phyloP scores from a whole-genome alignment of 2,329 filamentous ascomycete genomes.

The Fusarium torreyae region DNA sequence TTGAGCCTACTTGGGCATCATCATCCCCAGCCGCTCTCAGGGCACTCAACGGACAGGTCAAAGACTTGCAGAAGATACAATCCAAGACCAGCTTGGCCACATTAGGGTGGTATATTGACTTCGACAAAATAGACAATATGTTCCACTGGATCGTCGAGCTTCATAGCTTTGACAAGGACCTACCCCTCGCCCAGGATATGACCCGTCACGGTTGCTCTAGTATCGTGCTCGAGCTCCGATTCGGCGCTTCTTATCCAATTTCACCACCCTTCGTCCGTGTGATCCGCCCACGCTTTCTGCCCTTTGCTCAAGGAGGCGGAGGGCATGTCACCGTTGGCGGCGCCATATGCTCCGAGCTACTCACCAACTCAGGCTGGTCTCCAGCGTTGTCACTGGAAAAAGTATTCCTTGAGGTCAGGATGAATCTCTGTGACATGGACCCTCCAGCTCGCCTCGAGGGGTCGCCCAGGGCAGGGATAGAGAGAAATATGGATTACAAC shows the following conservation, averaged over 20 bases:
- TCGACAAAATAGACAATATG: conserved; percentile 76
- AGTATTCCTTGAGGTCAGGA: conserved; percentile 83
- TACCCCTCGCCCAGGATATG: conserved; percentile 85
- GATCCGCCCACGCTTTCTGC: conserved; percentile 83
- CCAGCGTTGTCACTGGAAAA: conserved; percentile 81
- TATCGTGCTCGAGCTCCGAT: conserved; percentile 86
- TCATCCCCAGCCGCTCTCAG: conserved; percentile 49
- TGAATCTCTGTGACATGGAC: conserved; percentile 80
- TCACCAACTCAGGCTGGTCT: conserved; percentile 88
- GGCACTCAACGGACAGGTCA: conserved; percentile 66
- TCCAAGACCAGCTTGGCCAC: conserved; percentile 71
- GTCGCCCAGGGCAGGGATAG: not conserved
- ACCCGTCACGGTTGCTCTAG: conserved; percentile 72
- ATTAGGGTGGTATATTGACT: conserved; percentile 88
- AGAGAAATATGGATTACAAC: conserved; percentile 69
- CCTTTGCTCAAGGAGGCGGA: conserved; percentile 80
- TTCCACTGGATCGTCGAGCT: conserved; percentile 95
- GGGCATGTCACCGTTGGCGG: conserved; percentile 89
- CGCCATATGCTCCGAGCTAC: conserved; percentile 85
- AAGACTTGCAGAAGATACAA: conserved; percentile 75
- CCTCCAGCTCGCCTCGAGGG: conserved; percentile 80
- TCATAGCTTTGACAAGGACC: conserved; percentile 80
- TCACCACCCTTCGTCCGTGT: conserved; percentile 88
- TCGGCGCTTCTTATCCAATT: conserved; percentile 81
- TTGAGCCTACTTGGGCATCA: conserved; percentile 51